Evolutionary conservation across 768 basidiomycete genomes (phyloP), one percentile per base, ranked within the genome.

Genomic region (Naganishia antarctica): DNA sequence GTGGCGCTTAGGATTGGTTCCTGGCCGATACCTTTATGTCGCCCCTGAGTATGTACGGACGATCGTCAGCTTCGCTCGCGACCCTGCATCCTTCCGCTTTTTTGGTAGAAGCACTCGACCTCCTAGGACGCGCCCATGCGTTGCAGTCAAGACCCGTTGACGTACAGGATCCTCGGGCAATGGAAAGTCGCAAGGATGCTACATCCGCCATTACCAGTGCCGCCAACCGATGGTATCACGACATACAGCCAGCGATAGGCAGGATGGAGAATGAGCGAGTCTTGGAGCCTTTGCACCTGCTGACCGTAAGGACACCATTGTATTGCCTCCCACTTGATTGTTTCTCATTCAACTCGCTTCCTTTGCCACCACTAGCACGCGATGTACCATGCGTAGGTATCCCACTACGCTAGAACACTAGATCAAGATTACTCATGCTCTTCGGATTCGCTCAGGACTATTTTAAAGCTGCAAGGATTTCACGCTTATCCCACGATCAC

Each of bases 381-480:
- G 21, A 70, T 72, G 23, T 70, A 74, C 67, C 69, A 76, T 46
- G 74, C 75, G 73, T 74, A 60, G 65, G 73, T 65, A 25, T 18
- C 0, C n/a, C n/a, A n/a, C n/a, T n/a, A n/a, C n/a, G n/a, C n/a
- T n/a, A n/a, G n/a, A n/a, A n/a, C n/a, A n/a, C n/a, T n/a, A n/a
- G n/a, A n/a, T n/a, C n/a, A n/a, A n/a, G n/a, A n/a, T n/a, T n/a
- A n/a, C n/a, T n/a, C n/a, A n/a, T n/a, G n/a, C n/a, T n/a, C n/a
- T n/a, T n/a, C n/a, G n/a, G n/a, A n/a, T 32, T 5, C 25, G 9
- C 32, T 37, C 65, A 74, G 71, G 0, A 74, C 74, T 0, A 60
- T 76, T 0, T 68, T 76, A 44, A 75, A 75, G 60, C 66, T 76
- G 31, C 74, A 74, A 37, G 74, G 71, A 3, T 74, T 74, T 61